These are phyloP conservation scores for Crithidia fasciculata DNA, from an alignment of 208 protist genomes.

Conservation along the genomic window DNA sequence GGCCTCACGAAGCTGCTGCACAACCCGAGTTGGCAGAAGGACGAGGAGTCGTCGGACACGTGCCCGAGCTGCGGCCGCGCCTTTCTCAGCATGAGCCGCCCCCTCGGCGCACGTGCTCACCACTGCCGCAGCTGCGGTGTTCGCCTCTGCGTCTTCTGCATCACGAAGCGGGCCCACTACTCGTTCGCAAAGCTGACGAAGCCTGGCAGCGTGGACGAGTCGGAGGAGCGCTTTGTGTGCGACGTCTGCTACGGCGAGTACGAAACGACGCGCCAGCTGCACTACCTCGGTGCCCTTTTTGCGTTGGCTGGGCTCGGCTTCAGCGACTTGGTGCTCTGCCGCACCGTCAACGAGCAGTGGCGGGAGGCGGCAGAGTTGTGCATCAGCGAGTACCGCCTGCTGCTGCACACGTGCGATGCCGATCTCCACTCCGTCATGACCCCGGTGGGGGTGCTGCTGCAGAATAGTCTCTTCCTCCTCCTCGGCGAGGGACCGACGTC, in stretches of 20 bases:
- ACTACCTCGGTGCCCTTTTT: conserved; percentile 72
- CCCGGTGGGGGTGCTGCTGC: conserved; percentile 52
- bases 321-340: conserved; percentile 63
- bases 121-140: conserved; percentile 79
- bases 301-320: conserved; percentile 60
- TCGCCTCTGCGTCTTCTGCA: conserved; percentile 65
- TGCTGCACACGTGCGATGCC: conserved; percentile 59
- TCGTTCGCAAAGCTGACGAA: conserved; percentile 78
- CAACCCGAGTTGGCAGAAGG: conserved; percentile 61
- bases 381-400: conserved; percentile 73
- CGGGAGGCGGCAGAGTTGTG: conserved; percentile 74
- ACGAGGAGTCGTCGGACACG: conserved; percentile 46
- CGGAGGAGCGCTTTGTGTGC: conserved; percentile 62
- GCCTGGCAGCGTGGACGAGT: conserved; percentile 54
- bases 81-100: conserved; percentile 40
- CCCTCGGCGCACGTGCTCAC: conserved; percentile 44
- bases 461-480: conserved; percentile 64
- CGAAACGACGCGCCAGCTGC: conserved; percentile 48
- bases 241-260: conserved; percentile 61
- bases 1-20: conserved; percentile 47
- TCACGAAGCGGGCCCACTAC: conserved; percentile 52
- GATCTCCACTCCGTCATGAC: conserved; percentile 46
- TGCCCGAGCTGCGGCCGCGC: conserved; percentile 50
- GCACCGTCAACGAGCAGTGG: conserved; percentile 70
- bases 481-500: conserved; percentile 35